These are phyloP conservation scores for Epichloe bromicola DNA, from an alignment of 2,329 filamentous ascomycete genomes.

Conservation along the genomic window DNA sequence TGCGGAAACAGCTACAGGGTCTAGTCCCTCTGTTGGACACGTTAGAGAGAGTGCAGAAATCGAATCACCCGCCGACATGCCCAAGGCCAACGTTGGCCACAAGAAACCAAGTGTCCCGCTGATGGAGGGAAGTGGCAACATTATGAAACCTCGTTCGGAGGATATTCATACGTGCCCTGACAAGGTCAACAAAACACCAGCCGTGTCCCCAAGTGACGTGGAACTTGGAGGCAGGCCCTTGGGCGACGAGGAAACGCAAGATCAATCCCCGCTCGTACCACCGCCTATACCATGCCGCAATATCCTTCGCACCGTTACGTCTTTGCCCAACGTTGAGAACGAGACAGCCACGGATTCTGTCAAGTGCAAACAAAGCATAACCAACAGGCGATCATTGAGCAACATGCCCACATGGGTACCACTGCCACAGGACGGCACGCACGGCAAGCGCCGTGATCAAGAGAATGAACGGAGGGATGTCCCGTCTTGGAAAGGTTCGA, in stretches of 20 bases:
- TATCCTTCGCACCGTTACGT: neutral
- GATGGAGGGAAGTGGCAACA: neutral
- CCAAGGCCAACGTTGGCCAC: neutral
- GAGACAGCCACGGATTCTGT: neutral
- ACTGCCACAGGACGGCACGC: constrained; percentile 9
- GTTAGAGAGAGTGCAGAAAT: constrained; percentile 39
- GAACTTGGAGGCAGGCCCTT: neutral
- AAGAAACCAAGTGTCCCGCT: neutral
- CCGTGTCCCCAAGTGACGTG: neutral
- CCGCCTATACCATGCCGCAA: constrained; percentile 2
- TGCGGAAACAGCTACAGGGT: neutral
- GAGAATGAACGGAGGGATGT: constrained; percentile 9
- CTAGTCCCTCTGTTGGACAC: constrained; percentile 22
- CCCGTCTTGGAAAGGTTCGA: constrained; percentile 16
- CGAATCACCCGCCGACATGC: constrained; percentile 17
- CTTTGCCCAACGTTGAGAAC: neutral
- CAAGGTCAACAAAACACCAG: neutral
- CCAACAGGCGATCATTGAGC: constrained; percentile 15
- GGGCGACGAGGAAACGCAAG: neutral
- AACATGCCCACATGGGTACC: constrained; percentile 9
- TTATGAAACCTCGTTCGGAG: neutral
- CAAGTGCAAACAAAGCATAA: constrained; percentile 2
- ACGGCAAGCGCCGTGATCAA: constrained; percentile 11
- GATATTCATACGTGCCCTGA: neutral
- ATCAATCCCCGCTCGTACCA: neutral